Evolutionary conservation across 441 rosid species (phyloP).

Genomic region (Geranium incanum): DNA sequence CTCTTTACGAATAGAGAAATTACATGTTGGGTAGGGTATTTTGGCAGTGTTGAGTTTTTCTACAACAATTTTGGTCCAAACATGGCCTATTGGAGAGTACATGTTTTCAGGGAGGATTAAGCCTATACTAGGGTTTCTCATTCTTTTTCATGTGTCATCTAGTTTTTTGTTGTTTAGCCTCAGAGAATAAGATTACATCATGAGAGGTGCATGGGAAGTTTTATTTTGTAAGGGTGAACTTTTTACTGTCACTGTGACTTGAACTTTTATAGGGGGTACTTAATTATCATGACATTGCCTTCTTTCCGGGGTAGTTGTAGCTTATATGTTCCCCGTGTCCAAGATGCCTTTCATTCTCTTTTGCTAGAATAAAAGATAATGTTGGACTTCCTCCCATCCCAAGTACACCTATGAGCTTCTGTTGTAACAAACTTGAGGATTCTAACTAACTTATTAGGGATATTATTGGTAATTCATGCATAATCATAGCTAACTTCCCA

Average conservation of each 20-base stretch:
- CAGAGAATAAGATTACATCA: background rate
- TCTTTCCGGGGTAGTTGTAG: no score
- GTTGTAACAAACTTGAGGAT: background rate
- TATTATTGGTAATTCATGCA: background rate
- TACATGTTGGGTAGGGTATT: constrained; percentile 1
- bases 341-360: no score
- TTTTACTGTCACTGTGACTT: no score
- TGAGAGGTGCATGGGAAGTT: background rate
- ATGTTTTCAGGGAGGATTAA: background rate
- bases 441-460: background rate
- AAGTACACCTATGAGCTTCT: background rate
- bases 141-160: background rate
- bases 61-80: background rate
- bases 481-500: background rate
- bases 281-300: no score
- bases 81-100: background rate
- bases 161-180: background rate
- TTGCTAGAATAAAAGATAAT: no score
- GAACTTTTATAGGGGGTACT: no score
- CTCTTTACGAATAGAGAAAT: background rate
- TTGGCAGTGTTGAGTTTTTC: background rate
- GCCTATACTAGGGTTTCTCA: background rate
- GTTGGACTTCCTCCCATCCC: background rate
- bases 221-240: no score
- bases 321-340: no score